Evolutionary conservation across 2,329 filamentous ascomycete species (phyloP).

Genomic region (Aspergillus hiratsukae): DNA sequence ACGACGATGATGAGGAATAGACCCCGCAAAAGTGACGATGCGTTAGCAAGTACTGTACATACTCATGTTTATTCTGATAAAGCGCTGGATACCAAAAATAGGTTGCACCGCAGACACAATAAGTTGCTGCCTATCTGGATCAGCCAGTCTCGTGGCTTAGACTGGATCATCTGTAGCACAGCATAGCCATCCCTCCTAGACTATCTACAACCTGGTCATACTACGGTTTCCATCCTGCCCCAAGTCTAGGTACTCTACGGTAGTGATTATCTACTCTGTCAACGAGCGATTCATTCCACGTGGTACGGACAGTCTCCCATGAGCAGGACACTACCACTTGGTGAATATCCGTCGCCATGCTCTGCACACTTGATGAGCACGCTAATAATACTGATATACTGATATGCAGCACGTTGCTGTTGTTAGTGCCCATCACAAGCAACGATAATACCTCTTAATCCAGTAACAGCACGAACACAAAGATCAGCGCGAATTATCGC

Average conservation of each 20-base stretch:
- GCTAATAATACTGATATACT: neutral
- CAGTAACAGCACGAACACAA: too few species aligned
- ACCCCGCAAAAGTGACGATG: constrained; percentile 2
- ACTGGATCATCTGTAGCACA: neutral
- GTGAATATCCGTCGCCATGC: neutral
- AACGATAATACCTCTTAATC: too few species aligned
- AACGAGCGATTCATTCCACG: neutral
- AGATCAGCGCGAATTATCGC: neutral
- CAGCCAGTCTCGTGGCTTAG: neutral
- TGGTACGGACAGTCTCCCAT: neutral
- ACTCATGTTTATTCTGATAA: neutral
- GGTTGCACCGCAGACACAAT: too few species aligned
- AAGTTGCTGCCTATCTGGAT: neutral
- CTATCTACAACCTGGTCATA: neutral
- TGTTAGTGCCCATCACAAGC: neutral
- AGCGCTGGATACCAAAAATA: neutral
- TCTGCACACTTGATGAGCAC: neutral
- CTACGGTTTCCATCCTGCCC: neutral
- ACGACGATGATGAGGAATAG: constrained; percentile 15
- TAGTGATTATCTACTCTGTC: neutral
- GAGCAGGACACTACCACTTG: neutral
- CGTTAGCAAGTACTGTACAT: constrained; percentile 1
- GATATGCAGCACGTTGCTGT: neutral
- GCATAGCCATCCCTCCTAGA: neutral
- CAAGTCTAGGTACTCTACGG: neutral